These are phyloP conservation scores for Oidium heveae DNA, from an alignment of 2,329 filamentous ascomycete genomes.

Conservation along the genomic window DNA sequence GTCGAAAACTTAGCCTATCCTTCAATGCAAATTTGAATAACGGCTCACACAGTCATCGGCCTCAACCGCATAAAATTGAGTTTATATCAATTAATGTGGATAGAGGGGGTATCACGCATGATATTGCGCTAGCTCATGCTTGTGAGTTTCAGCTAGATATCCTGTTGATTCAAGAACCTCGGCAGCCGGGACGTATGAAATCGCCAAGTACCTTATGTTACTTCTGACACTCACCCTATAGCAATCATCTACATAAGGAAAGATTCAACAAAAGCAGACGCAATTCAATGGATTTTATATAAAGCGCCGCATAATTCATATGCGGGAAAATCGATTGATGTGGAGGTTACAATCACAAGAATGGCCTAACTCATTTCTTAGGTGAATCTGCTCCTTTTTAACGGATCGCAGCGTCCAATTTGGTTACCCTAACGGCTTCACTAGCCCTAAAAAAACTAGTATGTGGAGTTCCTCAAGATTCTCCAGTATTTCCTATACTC, in stretches of 20 bases:
- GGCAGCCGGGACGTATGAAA: neutral
- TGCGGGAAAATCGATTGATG: neutral
- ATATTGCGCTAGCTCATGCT: neutral
- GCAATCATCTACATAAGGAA: neutral
- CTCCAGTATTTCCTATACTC: neutral
- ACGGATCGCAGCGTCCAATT: neutral
- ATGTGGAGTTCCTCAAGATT: neutral
- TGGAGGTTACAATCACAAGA: neutral
- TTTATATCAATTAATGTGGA: neutral
- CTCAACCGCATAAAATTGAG: neutral
- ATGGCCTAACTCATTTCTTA: neutral
- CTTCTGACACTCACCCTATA: neutral
- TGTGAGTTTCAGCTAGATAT: neutral
- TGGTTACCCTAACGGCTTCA: neutral
- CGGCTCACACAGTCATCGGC: neutral
- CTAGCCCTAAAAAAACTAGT: neutral
- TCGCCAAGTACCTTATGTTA: neutral
- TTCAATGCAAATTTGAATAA: neutral
- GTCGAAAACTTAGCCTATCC: neutral
- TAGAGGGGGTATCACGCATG: neutral
- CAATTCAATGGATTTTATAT: neutral
- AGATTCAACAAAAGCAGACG: neutral
- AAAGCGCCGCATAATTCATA: too few species aligned
- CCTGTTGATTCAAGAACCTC: neutral
- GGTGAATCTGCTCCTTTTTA: neutral